phyloP scores from a whole-genome alignment of 257 asterid species.

The Mitragyna speciosa region DNA sequence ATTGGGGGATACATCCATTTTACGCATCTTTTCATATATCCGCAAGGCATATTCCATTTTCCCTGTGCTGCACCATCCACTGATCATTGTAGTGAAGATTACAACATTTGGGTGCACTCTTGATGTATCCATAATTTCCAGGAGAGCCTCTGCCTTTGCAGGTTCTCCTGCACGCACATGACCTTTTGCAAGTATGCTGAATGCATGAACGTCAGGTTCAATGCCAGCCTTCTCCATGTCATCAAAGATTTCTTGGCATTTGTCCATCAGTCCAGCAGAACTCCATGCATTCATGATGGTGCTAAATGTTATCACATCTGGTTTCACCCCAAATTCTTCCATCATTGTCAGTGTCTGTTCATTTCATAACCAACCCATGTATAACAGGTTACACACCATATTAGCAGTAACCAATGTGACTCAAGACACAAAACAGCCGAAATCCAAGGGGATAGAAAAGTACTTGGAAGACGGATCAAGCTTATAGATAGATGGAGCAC shows the following conservation, averaged over 20 bases:
- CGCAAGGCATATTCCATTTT: constrained; percentile 67
- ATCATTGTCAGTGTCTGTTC: constrained; percentile 62
- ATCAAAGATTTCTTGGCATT: constrained; percentile 71
- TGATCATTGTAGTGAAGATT: constrained; percentile 85
- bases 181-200: constrained; percentile 96
- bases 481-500: not conserved
- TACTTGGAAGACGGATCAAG: not conserved
- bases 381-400: not conserved
- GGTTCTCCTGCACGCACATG: constrained; percentile 81
- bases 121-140: constrained; percentile 49
- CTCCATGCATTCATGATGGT: constrained; percentile 97
- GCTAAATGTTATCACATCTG: constrained; percentile 86
- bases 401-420: not conserved
- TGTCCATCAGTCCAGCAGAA: constrained; percentile 75
- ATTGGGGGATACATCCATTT: constrained; percentile 66
- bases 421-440: not conserved
- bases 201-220: constrained; percentile 73
- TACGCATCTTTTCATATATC: constrained; percentile 57
- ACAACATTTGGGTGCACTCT: constrained; percentile 74
- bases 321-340: constrained; percentile 83
- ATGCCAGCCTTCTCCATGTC: constrained; percentile 72
- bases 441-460: not conserved
- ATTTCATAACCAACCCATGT: constrained; percentile 8
- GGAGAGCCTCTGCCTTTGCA: constrained; percentile 62
- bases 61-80: constrained; percentile 95